Evolutionary conservation across 2,329 filamentous ascomycete species (phyloP).

Genomic region (Botryotinia narcissicola): DNA sequence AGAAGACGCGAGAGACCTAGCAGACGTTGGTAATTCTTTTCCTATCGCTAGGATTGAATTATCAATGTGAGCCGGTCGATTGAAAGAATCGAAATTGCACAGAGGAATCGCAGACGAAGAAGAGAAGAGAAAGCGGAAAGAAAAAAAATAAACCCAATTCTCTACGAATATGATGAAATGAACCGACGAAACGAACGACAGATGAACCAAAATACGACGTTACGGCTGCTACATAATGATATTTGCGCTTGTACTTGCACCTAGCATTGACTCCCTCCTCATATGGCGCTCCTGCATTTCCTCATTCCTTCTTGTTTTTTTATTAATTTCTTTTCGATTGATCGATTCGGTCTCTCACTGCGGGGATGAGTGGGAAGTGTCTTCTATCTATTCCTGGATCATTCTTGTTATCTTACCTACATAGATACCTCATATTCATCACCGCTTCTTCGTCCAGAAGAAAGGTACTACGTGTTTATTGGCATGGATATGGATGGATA

Average conservation of each 20-base stretch:
- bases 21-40: slow-evolving; percentile 13
- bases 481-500: not conserved
- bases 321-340: not conserved
- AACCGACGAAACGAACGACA: slow-evolving; percentile 6
- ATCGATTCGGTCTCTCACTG: not conserved
- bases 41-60: not conserved
- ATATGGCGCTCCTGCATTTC: slow-evolving; percentile 11
- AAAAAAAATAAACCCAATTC: not conserved
- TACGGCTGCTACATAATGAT: slow-evolving; percentile 15
- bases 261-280: not conserved
- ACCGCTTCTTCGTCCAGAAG: not conserved
- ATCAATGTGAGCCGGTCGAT: not conserved
- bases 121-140: not conserved
- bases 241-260: slow-evolving; percentile 1
- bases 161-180: slow-evolving; percentile 17
- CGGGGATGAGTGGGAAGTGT: not conserved
- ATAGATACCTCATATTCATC: not conserved
- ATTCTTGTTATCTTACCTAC: not conserved
- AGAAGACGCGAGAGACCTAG: slow-evolving; percentile 15
- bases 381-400: not conserved
- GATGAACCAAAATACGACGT: slow-evolving; percentile 7
- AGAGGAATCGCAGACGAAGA: not conserved
- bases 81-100: not conserved
- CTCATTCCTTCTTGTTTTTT: not conserved
- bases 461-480: not conserved